phyloP scores from a whole-genome alignment of 1,284 basidiomycete species.

The Quambalaria eucalypti region DNA sequence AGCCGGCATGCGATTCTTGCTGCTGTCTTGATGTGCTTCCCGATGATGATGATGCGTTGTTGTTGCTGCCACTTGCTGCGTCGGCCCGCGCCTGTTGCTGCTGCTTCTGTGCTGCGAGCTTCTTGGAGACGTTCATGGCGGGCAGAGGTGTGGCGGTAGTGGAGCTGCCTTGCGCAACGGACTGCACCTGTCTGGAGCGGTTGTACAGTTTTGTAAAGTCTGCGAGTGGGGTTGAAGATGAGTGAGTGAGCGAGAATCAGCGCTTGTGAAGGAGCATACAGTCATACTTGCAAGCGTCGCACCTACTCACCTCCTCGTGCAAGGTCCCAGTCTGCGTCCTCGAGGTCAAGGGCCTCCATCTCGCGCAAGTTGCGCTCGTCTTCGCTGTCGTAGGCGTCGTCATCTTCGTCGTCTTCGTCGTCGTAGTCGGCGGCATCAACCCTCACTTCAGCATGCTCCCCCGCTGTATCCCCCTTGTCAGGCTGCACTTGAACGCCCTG shows the following conservation, averaged over 20 bases:
- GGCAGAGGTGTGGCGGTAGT: neutral
- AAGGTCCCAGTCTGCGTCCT: slow-evolving; percentile 45
- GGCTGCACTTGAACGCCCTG: neutral
- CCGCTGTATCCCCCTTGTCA: slow-evolving; percentile 2
- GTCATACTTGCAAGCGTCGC: too few relatives aligned
- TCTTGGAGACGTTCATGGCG: neutral
- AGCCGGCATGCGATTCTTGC: too few relatives aligned
- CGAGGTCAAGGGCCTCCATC: slow-evolving; percentile 22
- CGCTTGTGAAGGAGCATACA: neutral
- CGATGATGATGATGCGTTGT: neutral
- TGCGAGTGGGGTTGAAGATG: neutral
- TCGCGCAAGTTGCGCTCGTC: slow-evolving; percentile 20
- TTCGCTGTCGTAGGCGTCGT: slow-evolving; percentile 5
- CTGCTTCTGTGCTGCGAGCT: neutral
- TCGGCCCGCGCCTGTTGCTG: neutral
- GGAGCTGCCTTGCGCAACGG: slow-evolving; percentile 11
- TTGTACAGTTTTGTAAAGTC: slow-evolving; percentile 46
- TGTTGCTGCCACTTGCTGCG: neutral
- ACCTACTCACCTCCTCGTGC: slow-evolving; percentile 29
- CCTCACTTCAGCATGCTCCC: slow-evolving; percentile 13
- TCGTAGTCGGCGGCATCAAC: slow-evolving; percentile 3
- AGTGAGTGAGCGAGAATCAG: neutral
- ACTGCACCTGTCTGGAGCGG: slow-evolving; percentile 35
- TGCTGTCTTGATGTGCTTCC: neutral
- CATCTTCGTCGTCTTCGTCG: slow-evolving; percentile 14